A percentile compares a stretch with the other conserved stretches of the same genome.
Evolutionary conservation across 2,329 filamentous ascomycete species (phyloP).

Genomic region (Pyrenophora tritici-repentis): DNA sequence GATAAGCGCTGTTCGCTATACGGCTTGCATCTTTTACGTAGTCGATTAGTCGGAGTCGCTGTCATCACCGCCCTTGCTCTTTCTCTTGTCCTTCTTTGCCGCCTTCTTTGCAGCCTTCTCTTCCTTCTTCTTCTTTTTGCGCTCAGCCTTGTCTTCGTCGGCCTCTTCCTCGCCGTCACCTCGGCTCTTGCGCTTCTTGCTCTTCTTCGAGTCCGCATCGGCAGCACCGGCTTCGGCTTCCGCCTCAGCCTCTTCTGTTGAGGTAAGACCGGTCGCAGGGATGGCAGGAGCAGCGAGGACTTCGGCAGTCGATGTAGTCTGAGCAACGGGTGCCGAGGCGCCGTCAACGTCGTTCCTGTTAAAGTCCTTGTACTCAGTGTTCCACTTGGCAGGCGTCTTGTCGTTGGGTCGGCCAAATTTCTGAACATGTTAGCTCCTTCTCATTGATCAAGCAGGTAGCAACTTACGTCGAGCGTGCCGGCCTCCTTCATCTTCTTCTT

Average conservation of each 20-base stretch:
- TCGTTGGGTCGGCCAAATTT: slow-evolving; percentile 96
- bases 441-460: background rate
- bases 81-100: slow-evolving; percentile 40
- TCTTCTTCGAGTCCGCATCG: slow-evolving; percentile 24
- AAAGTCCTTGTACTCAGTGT: slow-evolving; percentile 86
- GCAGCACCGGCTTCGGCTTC: slow-evolving; percentile 34
- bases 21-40: slow-evolving; percentile 21
- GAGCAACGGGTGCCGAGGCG: slow-evolving; percentile 31
- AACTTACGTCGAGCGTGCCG: slow-evolving; percentile 83
- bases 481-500: slow-evolving; percentile 99
- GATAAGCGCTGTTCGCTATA: slow-evolving; percentile 18
- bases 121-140: slow-evolving; percentile 74
- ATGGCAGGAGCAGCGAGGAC: slow-evolving; percentile 47
- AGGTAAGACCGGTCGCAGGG: slow-evolving; percentile 33
- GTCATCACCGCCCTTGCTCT: slow-evolving; percentile 36
- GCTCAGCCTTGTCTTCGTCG: slow-evolving; percentile 54
- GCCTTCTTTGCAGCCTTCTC: slow-evolving; percentile 55
- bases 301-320: slow-evolving; percentile 41
- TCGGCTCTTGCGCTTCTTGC: slow-evolving; percentile 56
- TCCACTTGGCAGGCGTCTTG: slow-evolving; percentile 92
- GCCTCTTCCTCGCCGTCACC: slow-evolving; percentile 54
- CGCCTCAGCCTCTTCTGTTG: slow-evolving; percentile 49
- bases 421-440: slow-evolving; percentile 49
- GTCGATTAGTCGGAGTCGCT: slow-evolving; percentile 40
- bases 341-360: slow-evolving; percentile 32